Evolutionary conservation across 208 protist genomes (phyloP), one percentile per base, ranked within the genome.

Genomic region (Crithidia fasciculata): DNA sequence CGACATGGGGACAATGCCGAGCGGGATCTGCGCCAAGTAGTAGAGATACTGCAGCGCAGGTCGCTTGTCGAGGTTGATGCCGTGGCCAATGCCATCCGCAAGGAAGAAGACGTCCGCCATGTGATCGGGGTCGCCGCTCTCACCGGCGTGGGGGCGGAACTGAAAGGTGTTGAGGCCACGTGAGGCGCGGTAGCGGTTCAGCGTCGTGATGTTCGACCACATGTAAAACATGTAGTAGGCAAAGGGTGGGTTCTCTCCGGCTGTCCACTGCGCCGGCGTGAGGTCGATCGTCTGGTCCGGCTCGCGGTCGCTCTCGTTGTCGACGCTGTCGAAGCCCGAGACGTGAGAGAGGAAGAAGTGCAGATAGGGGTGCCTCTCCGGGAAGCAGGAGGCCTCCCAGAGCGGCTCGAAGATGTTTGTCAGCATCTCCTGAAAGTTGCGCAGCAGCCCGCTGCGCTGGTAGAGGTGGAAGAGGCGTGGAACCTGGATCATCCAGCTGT

Each of bases 31-130:
- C 16, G 80, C 75, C 5, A 99, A 84, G 78, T 99, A 99, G 81
- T 98, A 99, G 39, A 99, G 85, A 78, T 99, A 99, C 89, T 99
- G 93, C 52, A 99, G 78, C 28, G 95, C 87, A 0, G 98, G 95
- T 16, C 82, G 82, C 45, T 98, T 85, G 58, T 87, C 78, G 8
- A 99, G 91, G 59, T 96, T 95, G 53, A 99, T 98, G 69, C 99
- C 99, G 84, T 99, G 98, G 49, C 92, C 95, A 69, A 99, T 98
- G 53, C 90, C 89, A 71, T 96, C 86, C 28, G 82, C 89, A 45
- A 86, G 89, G 62, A 76, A 88, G 73, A 83, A 98, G 41, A 78
- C 98, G 72, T 93, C 98, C 77, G 71, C 94, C 87, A 86, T 96
- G 76, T 83, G 88, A 78, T 85, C 98, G 39, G 96, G 88, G 64